phyloP scores from a whole-genome alignment of 2,329 filamentous ascomycete genomes.

The Dactylella cylindrospora region DNA sequence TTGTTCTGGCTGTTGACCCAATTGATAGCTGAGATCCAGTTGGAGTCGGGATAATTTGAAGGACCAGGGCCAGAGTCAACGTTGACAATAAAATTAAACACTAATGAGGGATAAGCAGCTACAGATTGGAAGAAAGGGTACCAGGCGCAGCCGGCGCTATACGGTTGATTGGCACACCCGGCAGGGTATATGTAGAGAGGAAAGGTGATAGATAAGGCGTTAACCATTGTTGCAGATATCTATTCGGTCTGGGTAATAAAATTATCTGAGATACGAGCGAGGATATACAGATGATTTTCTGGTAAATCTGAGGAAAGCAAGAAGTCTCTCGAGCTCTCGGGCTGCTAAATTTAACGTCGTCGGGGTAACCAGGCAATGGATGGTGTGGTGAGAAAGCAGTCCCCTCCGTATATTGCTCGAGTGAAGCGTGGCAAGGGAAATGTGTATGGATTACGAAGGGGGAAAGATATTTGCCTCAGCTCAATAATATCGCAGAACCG shows the following conservation, averaged over 20 bases:
- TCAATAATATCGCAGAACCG: too few species aligned
- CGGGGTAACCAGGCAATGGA: too few species aligned
- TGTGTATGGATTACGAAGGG: too few species aligned
- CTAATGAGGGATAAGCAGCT: constrained; percentile 7
- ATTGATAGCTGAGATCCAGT: constrained; percentile 22
- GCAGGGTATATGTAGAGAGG: constrained; percentile 24
- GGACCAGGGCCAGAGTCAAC: constrained; percentile 14
- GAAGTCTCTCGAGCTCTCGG: too few species aligned
- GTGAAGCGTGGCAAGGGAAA: too few species aligned
- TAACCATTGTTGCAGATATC: constrained; percentile 8
- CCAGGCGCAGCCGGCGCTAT: constrained; percentile 8
- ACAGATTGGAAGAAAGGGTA: constrained; percentile 27
- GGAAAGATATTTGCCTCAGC: too few species aligned
- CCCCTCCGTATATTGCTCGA: too few species aligned
- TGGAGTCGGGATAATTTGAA: constrained; percentile 2
- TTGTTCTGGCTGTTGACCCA: constrained; percentile 23
- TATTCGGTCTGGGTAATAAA: neutral
- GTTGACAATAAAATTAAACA: constrained; percentile 26
- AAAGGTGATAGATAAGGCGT: constrained; percentile 20
- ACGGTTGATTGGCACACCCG: constrained; percentile 2
- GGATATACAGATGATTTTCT: too few species aligned
- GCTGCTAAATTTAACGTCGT: too few species aligned
- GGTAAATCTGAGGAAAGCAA: too few species aligned
- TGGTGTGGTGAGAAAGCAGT: too few species aligned
- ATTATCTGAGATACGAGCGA: too few species aligned